A percentile compares a stretch with the other conserved stretches of the same genome.
Conservation (phyloP, 2,329 filamentous ascomycete species). For the Curvularia spicifera region DNA sequence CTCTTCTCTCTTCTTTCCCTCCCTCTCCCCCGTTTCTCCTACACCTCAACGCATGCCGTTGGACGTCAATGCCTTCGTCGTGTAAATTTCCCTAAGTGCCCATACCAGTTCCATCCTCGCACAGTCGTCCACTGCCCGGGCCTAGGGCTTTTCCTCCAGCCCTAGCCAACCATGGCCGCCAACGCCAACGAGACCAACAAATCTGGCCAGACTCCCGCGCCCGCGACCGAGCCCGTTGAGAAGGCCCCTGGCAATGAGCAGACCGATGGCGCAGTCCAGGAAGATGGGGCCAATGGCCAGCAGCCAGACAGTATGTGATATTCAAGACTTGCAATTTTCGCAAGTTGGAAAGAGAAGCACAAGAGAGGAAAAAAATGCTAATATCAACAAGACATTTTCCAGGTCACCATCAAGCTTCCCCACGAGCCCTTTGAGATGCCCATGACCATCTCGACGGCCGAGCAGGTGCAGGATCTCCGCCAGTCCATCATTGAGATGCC, state of each 20-base stretch:
- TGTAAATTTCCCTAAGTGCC: conserved; percentile 35
- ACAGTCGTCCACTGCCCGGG: conserved; percentile 28
- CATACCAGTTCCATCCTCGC: conserved; percentile 33
- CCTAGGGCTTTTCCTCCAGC: conserved; percentile 20
- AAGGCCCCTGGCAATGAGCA: conserved; percentile 2
- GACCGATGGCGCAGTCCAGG: conserved; percentile 21
- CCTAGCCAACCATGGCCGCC: conserved; percentile 41
- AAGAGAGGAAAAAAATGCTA: conserved; percentile 8
- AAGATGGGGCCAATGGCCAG: conserved; percentile 38
- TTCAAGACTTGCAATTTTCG: not conserved
- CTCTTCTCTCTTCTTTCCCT: conserved; percentile 1
- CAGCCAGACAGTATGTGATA: conserved; percentile 41
- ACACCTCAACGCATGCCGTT: conserved; percentile 33
- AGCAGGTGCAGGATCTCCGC: conserved; percentile 96
- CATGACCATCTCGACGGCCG: conserved; percentile 88
- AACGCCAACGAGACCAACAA: conserved; percentile 48
- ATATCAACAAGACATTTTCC: conserved; percentile 61
- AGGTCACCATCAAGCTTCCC: conserved; percentile 81
- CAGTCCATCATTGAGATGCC: conserved; percentile 96
- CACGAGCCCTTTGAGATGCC: conserved; percentile 79
- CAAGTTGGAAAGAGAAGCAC: not conserved
- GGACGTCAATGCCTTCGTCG: conserved; percentile 45
- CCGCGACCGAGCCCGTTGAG: conserved; percentile 14
- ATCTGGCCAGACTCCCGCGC: conserved; percentile 41
- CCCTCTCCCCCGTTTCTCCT: conserved; percentile 3